phyloP scores from a whole-genome alignment of 257 asterid species.

The Nicotiana tabacum region DNA sequence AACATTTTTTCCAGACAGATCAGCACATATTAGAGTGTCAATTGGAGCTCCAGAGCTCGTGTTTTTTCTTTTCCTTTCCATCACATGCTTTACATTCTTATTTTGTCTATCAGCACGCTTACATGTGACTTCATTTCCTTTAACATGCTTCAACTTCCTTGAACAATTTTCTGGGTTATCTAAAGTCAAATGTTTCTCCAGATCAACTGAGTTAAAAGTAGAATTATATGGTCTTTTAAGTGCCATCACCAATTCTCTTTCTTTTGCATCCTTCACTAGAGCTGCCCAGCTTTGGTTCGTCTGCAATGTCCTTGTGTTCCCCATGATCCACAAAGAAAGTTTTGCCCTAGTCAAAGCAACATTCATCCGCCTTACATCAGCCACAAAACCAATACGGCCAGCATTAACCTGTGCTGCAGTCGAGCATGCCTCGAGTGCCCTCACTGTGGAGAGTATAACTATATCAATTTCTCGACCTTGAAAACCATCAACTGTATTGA shows the following conservation, averaged over 20 bases:
- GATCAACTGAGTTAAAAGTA: slow-evolving; percentile 23
- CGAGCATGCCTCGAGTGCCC: slow-evolving; percentile 66
- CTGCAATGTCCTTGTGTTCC: slow-evolving; percentile 71
- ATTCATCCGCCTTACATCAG: slow-evolving; percentile 98
- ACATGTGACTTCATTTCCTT: slow-evolving; percentile 21
- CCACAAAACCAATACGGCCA: slow-evolving; percentile 79
- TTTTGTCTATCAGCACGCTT: slow-evolving; percentile 22
- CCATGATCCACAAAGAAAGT: slow-evolving; percentile 82
- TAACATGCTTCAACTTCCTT: slow-evolving; percentile 32
- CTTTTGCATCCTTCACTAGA: slow-evolving; percentile 70
- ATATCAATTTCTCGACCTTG: slow-evolving; percentile 98
- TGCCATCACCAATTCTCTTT: slow-evolving; percentile 55
- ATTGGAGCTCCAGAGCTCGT: slow-evolving; percentile 14
- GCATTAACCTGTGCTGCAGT: slow-evolving; percentile 31
- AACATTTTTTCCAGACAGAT: slow-evolving; percentile 18
- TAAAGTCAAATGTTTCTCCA: slow-evolving; percentile 25
- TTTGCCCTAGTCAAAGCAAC: slow-evolving; percentile 97
- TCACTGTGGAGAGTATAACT: slow-evolving; percentile 84
- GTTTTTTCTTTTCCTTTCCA: slow-evolving; percentile 45
- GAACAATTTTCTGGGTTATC: slow-evolving; percentile 31
- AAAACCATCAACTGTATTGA: slow-evolving; percentile 95
- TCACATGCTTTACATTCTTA: slow-evolving; percentile 26
- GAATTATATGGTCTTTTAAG: slow-evolving; percentile 71
- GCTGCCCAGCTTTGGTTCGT: slow-evolving; percentile 80
- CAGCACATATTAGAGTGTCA: slow-evolving; percentile 17